phyloP scores from a whole-genome alignment of 1,139 yeast species.

The Scheffersomyces segobiensis region DNA sequence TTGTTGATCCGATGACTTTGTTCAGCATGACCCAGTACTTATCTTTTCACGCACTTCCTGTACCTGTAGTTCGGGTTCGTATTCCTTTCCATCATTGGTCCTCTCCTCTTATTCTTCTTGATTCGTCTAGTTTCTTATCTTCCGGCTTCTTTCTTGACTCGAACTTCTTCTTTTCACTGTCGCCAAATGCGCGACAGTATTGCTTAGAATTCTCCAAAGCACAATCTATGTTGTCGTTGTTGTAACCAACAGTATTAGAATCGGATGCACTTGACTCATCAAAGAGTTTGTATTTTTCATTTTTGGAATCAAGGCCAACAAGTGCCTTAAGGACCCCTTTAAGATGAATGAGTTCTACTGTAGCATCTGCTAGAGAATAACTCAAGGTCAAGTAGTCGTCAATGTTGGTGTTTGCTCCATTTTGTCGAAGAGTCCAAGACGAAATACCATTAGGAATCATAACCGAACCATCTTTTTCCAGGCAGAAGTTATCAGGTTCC shows the following conservation, averaged over 20 bases:
- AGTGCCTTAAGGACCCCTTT: constrained; percentile 3
- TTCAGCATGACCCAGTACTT: no score
- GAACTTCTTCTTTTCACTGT: neutral
- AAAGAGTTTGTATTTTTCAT: neutral
- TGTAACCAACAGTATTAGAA: constrained; percentile 1
- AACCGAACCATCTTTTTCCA: neutral
- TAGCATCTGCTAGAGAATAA: constrained; percentile 14
- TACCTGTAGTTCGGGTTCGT: neutral
- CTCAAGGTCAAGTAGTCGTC: constrained; percentile 13
- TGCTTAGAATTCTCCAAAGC: constrained; percentile 7
- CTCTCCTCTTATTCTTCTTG: neutral
- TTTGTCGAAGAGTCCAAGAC: constrained; percentile 20
- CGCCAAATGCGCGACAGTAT: constrained; percentile 5
- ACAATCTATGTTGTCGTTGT: constrained; percentile 10
- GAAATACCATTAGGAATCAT: constrained; percentile 42
- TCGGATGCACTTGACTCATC: neutral
- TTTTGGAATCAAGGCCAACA: neutral
- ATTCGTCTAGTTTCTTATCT: no score
- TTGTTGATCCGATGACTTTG: neutral
- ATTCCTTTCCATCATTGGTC: neutral
- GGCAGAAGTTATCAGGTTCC: constrained; percentile 26
- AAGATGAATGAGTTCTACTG: constrained; percentile 11
- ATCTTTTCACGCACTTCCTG: neutral
- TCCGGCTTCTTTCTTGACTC: neutral
- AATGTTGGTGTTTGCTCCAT: neutral